phyloP scores from a whole-genome alignment of 164 flowering plant species.

The Aristolochia contorta region DNA sequence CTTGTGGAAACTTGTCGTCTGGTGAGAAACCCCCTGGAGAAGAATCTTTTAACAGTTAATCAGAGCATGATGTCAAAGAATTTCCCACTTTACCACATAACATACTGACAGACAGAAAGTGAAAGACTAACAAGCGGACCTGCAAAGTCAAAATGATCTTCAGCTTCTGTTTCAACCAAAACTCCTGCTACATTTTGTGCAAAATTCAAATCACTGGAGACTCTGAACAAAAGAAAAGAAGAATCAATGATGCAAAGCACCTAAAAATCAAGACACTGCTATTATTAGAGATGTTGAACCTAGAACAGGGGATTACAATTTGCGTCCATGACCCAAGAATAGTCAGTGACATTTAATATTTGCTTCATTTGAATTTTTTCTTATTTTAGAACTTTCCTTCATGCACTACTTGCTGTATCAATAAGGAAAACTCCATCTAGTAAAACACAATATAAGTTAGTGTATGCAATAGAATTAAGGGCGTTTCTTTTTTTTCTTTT shows the following conservation, averaged over 20 bases:
- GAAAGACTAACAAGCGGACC: slow-evolving; percentile 27
- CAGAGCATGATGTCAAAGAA: neutral
- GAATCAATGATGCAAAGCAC: slow-evolving; percentile 1
- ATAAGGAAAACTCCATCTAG: too few relatives aligned
- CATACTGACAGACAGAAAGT: neutral
- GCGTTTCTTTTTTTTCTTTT: too few relatives aligned
- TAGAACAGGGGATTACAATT: too few relatives aligned
- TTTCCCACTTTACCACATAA: neutral
- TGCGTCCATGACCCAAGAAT: too few relatives aligned
- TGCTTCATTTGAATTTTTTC: too few relatives aligned
- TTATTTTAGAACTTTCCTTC: too few relatives aligned
- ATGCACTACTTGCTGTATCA: too few relatives aligned
- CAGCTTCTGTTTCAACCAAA: slow-evolving; percentile 49
- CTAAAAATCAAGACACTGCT: neutral
- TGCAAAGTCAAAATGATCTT: slow-evolving; percentile 16
- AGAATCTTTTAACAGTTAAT: neutral
- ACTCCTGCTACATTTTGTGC: slow-evolving; percentile 66
- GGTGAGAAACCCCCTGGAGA: slow-evolving; percentile 71
- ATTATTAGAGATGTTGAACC: too few relatives aligned
- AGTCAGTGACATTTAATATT: too few relatives aligned
- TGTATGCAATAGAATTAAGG: too few relatives aligned
- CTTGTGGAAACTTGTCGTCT: slow-evolving; percentile 71
- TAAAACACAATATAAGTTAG: too few relatives aligned
- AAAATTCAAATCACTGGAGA: slow-evolving; percentile 44
- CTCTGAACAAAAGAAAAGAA: slow-evolving; percentile 25